Conservation (phyloP, 495 filamentous ascomycete species). For the Penicillium bovifimosum region DNA sequence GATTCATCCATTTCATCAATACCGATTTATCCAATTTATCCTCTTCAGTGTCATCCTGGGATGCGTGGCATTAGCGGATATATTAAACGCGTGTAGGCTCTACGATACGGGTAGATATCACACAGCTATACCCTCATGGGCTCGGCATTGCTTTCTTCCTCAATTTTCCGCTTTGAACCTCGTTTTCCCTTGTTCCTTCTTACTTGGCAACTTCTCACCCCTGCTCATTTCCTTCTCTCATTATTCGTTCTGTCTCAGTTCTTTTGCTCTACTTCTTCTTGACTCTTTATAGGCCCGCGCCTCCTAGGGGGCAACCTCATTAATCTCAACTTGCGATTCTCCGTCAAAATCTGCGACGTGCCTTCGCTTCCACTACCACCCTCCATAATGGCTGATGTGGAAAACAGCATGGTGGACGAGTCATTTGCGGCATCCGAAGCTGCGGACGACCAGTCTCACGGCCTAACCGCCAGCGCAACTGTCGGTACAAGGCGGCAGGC, state of each 20-base stretch:
- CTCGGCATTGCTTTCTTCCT: slow-evolving; percentile 10
- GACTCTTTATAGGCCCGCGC: slow-evolving; percentile 14
- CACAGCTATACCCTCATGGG: slow-evolving; percentile 11
- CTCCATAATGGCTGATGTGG: slow-evolving; percentile 37
- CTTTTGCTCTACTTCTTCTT: slow-evolving; percentile 6
- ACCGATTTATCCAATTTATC: no score
- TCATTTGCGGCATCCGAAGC: slow-evolving; percentile 41
- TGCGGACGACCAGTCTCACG: slow-evolving; percentile 43
- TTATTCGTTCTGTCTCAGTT: slow-evolving; percentile 7
- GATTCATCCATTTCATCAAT: no score
- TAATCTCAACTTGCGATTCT: slow-evolving; percentile 8
- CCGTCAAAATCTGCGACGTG: slow-evolving; percentile 3
- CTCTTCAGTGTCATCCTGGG: no score
- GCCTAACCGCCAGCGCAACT: slow-evolving; percentile 47
- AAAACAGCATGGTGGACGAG: slow-evolving; percentile 39
- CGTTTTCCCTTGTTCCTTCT: slow-evolving; percentile 17
- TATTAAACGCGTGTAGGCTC: neutral
- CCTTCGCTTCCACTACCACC: slow-evolving; percentile 5
- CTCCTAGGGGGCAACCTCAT: slow-evolving; percentile 18
- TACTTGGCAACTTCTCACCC: slow-evolving; percentile 8
- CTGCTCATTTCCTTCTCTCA: slow-evolving; percentile 9
- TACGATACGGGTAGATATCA: slow-evolving; percentile 25
- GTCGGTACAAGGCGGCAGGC: slow-evolving; percentile 60
- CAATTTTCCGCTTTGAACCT: slow-evolving; percentile 14
- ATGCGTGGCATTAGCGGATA: slow-evolving; percentile 1